These are phyloP conservation scores for Withania somnifera DNA, from an alignment of 305 asterid genomes.

Conservation along the genomic window DNA sequence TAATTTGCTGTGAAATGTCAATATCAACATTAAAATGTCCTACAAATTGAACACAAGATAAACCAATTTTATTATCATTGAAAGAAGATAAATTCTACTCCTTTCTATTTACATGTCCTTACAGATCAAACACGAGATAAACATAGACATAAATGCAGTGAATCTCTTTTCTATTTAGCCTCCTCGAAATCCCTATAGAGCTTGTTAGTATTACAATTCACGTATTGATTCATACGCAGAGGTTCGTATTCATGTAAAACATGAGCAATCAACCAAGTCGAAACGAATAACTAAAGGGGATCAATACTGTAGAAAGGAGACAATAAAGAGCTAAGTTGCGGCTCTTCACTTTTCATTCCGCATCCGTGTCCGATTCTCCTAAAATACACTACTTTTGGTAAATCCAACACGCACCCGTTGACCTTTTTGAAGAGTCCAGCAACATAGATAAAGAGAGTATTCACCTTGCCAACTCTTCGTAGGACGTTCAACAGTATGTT, in stretches of 20 bases:
- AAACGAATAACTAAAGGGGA: neutral
- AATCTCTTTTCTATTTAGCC: too few species aligned
- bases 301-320: neutral
- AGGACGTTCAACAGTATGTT: neutral
- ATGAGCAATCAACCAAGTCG: neutral
- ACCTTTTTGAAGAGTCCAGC: too few species aligned
- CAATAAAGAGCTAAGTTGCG: neutral
- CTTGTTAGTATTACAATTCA: too few species aligned
- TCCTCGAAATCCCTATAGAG: too few species aligned
- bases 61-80: neutral
- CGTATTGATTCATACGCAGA: too few species aligned
- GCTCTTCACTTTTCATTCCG: too few species aligned
- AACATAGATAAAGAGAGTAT: too few species aligned
- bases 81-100: neutral
- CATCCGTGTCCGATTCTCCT: too few species aligned
- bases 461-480: neutral
- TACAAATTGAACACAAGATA: neutral
- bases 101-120: neutral
- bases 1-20: neutral
- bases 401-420: too few species aligned
- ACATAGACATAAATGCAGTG: too few species aligned
- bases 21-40: neutral
- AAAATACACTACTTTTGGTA: too few species aligned
- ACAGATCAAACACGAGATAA: too few species aligned
- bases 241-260: neutral